Evolutionary conservation across 208 protist species (phyloP).

Genomic region (Crithidia expoeki): DNA sequence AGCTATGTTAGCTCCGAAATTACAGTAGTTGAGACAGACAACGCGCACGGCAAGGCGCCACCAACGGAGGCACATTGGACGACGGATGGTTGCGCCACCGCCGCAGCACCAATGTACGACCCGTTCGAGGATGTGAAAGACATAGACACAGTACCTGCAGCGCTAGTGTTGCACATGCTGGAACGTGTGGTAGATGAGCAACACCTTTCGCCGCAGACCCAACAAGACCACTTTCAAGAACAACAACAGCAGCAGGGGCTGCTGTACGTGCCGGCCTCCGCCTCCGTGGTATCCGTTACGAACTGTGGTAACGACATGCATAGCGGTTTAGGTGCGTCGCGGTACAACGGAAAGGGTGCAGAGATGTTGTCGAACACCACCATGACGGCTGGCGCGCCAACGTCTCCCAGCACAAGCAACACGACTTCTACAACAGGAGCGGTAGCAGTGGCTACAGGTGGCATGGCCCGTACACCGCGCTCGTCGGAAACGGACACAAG

Average conservation of each 20-base stretch:
- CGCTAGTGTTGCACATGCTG: conserved; percentile 36
- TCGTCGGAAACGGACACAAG: conserved; percentile 20
- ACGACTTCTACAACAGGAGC: not conserved
- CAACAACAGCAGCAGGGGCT: conserved; percentile 5
- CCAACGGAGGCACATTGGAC: too few species aligned
- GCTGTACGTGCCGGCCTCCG: not conserved
- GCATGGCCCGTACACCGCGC: conserved; percentile 15
- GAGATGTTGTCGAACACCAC: conserved; percentile 10
- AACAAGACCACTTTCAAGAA: conserved; percentile 8
- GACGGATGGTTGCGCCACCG: too few species aligned
- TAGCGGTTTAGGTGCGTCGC: not conserved
- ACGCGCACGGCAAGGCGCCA: too few species aligned
- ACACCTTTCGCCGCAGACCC: not conserved
- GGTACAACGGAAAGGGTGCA: not conserved
- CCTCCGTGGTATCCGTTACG: not conserved
- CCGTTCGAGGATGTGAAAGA: conserved; percentile 24
- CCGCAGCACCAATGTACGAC: not conserved
- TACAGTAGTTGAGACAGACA: not conserved
- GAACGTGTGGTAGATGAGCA: conserved; percentile 27
- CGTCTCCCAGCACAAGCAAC: conserved; percentile 18
- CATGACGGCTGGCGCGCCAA: conserved; percentile 4
- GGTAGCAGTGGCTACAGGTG: too few species aligned
- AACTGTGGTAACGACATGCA: not conserved
- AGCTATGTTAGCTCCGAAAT: conserved; percentile 21
- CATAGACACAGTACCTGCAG: conserved; percentile 25